Evolutionary conservation across 1,284 basidiomycete genomes (phyloP).

Genomic region (Heimioporus retisporus): DNA sequence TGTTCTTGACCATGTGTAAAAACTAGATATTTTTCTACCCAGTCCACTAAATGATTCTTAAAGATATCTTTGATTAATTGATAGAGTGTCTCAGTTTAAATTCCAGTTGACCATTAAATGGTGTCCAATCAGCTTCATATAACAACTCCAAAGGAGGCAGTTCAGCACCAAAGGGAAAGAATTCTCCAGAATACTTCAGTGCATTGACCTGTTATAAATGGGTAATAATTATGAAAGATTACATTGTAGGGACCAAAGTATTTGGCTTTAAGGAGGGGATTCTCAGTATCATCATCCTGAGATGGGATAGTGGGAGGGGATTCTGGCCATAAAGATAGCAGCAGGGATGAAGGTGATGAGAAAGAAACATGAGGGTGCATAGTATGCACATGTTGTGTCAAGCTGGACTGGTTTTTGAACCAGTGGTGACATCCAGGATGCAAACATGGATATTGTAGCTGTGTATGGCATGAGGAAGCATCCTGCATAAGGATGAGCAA

Average conservation of each 20-base stretch:
- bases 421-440: neutral
- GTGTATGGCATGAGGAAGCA: too few relatives aligned
- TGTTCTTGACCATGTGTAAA: neutral
- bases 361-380: neutral
- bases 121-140: neutral
- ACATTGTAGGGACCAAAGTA: too few relatives aligned
- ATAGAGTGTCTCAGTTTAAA: constrained; percentile 1
- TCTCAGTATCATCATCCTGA: too few relatives aligned
- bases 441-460: too few relatives aligned
- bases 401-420: neutral
- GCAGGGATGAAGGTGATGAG: too few relatives aligned
- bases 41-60: constrained; percentile 1
- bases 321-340: too few relatives aligned
- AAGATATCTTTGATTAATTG: neutral
- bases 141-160: neutral
- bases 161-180: neutral
- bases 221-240: too few relatives aligned
- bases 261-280: too few relatives aligned
- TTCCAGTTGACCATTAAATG: neutral
- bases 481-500: too few relatives aligned
- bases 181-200: too few relatives aligned
- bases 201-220: too few relatives aligned
- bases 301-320: too few relatives aligned
- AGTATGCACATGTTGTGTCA: neutral
- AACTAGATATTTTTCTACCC: neutral